These are phyloP conservation scores for Blastobotrys arbuscula DNA, from an alignment of 1,139 yeast genomes.

Conservation along the genomic window DNA sequence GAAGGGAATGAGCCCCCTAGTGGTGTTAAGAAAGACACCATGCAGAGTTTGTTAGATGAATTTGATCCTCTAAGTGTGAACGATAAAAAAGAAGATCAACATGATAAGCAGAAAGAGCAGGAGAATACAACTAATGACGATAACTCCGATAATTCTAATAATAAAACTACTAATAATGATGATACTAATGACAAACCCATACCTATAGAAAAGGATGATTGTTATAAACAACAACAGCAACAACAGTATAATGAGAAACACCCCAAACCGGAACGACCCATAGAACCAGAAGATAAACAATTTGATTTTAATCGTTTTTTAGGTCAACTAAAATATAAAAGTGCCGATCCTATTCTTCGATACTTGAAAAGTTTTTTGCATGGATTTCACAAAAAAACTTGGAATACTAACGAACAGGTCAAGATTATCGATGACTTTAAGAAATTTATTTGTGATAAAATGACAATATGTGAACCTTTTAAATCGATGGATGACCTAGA, in stretches of 20 bases:
- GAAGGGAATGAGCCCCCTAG: not conserved
- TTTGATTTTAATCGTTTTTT: constrained; percentile 84
- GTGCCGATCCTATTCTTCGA: constrained; percentile 85
- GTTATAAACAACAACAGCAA: constrained; percentile 2
- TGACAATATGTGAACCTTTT: constrained; percentile 68
- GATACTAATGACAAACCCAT: not conserved
- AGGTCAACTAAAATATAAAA: constrained; percentile 59
- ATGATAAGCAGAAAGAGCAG: constrained; percentile 1
- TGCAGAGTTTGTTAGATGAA: constrained; percentile 30
- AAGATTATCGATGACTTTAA: constrained; percentile 70
- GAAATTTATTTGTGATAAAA: constrained; percentile 56
- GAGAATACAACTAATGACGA: not conserved
- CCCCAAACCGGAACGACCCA: not conserved
- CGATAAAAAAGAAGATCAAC: constrained; percentile 1
- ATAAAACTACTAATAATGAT: not conserved
- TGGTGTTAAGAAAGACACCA: constrained; percentile 12
- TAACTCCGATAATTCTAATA: not conserved
- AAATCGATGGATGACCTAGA: constrained; percentile 54
- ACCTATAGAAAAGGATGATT: not conserved
- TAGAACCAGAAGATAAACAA: constrained; percentile 30
- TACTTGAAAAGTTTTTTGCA: constrained; percentile 72
- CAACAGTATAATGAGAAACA: not conserved
- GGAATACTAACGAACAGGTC: constrained; percentile 72
- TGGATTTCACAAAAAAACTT: constrained; percentile 66
- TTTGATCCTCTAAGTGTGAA: constrained; percentile 29